These are phyloP conservation scores for Posidonia australis DNA, from an alignment of 106 monocot genomes.

Conservation along the genomic window DNA sequence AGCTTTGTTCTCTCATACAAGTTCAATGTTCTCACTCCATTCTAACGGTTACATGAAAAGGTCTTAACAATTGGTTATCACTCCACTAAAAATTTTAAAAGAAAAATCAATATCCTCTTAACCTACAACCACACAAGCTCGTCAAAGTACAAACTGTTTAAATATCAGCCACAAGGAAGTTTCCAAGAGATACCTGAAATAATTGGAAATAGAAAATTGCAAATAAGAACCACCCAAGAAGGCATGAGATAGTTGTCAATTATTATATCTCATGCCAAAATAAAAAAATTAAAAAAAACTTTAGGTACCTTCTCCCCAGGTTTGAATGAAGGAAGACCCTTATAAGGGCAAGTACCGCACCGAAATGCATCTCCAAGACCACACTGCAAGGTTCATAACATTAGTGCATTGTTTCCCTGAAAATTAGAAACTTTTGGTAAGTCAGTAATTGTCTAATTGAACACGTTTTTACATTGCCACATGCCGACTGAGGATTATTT, in stretches of 20 bases:
- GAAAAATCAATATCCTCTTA: neutral
- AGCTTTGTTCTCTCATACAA: too few relatives aligned
- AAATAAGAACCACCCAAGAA: neutral
- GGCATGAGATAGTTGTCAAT: neutral
- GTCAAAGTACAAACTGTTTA: slow-evolving; percentile 4
- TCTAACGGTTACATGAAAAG: too few relatives aligned
- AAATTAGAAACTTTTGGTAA: neutral
- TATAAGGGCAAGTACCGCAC: slow-evolving; percentile 72
- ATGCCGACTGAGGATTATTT: slow-evolving; percentile 78
- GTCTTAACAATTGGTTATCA: too few relatives aligned
- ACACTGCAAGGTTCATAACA: slow-evolving; percentile 40
- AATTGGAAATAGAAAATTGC: too few relatives aligned
- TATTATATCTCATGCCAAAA: neutral
- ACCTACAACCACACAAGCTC: neutral
- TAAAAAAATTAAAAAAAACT: neutral
- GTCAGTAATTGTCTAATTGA: neutral
- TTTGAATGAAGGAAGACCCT: slow-evolving; percentile 73
- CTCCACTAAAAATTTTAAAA: neutral
- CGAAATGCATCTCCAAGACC: slow-evolving; percentile 91
- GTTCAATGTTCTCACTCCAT: too few relatives aligned
- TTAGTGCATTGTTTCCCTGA: neutral
- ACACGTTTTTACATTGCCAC: slow-evolving; percentile 62
- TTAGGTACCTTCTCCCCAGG: slow-evolving; percentile 63
- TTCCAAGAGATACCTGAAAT: slow-evolving; percentile 42
- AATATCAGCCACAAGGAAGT: slow-evolving; percentile 66